Base-by-base conservation (phyloP, 495 filamentous ascomycete genomes). In the Jackrogersella minutella region DNA sequence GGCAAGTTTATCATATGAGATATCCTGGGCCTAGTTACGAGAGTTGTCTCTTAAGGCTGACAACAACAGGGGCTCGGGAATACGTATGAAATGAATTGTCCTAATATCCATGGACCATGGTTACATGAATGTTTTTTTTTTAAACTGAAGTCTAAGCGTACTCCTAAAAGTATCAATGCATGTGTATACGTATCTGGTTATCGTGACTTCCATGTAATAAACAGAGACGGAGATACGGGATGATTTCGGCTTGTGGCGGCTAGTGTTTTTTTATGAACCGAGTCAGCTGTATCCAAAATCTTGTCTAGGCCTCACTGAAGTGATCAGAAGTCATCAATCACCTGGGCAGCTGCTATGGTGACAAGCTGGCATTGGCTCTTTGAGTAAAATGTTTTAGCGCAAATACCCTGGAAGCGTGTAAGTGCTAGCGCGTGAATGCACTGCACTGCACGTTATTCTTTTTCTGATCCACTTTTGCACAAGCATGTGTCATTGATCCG, bases 401-500 rank as follows among this genome's bases (percentile, higher is more conserved):
- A 53, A 17, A 51, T n/a, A 47, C 58, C 52, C 44, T 54, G 44
- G 34, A 62, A 55, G 11, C 28, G 40, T 21, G 44, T 41, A 62
- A 55, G 11, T 21, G 40, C 14, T 53, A 52, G 51, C 64, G 64
- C 64, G 64, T 68, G 65, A 52, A 14, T 11, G n/a, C n/a, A n/a
- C n/a, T n/a, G 28, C 19, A 5, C 52, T 47, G 53, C 54, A 65
- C 43, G 62, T 53, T 65, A 28, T 57, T 52, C n/a, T n/a, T 22
- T 21, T 3, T 8, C 19, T 21, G 53, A 40, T 17, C 40, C 65
- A 56, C 58, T 60, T 62, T 58, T 51, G 30, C 3, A 39, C 46
- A 68, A 63, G 65, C 65, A 68, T 68, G 65, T 68, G 65, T 58
- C 58, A 62, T 40, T 62, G 46, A 68, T 54, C 65, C 65, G 65